These are phyloP conservation scores for Candida koratica DNA, from an alignment of 805 yeast genomes.

Conservation along the genomic window DNA sequence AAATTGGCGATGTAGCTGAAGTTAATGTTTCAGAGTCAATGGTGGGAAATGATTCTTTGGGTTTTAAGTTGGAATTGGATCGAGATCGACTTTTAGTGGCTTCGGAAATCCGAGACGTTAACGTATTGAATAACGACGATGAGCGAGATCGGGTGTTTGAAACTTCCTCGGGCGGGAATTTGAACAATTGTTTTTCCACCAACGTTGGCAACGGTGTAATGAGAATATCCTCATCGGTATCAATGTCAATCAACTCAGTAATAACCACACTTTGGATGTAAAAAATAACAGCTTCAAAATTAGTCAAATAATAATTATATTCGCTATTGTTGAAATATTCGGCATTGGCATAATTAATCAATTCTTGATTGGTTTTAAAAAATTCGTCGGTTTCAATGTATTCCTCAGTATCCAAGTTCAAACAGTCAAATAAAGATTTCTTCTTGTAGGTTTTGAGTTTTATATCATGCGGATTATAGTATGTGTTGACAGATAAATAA, in stretches of 20 bases:
- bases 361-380: conserved; percentile 28
- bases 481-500: conserved; percentile 14
- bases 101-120: conserved; percentile 29
- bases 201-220: conserved; percentile 24
- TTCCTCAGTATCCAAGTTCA: conserved; percentile 13
- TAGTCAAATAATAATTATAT: conserved; percentile 35
- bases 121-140: conserved; percentile 35
- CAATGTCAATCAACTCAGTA: conserved; percentile 20
- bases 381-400: conserved; percentile 17
- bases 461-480: conserved; percentile 12
- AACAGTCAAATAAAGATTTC: conserved; percentile 26
- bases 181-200: conserved; percentile 25
- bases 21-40: conserved; percentile 12
- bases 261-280: conserved; percentile 36
- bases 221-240: conserved; percentile 15
- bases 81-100: conserved; percentile 23
- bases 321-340: conserved; percentile 37
- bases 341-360: conserved; percentile 25
- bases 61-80: conserved; percentile 30
- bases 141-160: conserved; percentile 31
- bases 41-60: conserved; percentile 27
- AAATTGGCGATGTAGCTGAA: conserved; percentile 13
- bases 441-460: conserved; percentile 14
- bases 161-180: conserved; percentile 21
- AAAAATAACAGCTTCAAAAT: conserved; percentile 39